Base-by-base conservation (phyloP, 352 stramenopile species). In the Pythium graminicola region DNA sequence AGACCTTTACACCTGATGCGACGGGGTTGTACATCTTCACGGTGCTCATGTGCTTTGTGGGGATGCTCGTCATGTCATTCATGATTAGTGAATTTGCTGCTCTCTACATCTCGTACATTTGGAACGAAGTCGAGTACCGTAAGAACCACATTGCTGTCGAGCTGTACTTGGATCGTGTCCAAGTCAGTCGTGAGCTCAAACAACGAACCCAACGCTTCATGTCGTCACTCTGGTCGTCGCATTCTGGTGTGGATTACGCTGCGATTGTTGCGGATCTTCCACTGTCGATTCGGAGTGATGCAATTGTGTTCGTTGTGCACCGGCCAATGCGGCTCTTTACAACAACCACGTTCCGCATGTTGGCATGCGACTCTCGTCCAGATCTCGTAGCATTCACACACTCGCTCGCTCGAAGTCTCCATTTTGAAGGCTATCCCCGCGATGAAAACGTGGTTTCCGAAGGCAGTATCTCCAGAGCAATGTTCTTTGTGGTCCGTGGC, bases 81-180 rank as follows among this genome's bases (percentile, higher is more conserved):
- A 85, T 86, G 72, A 75, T 86, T 23, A 72, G 77, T n/a, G 73
- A 89, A 49, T 72, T 86, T 26, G 76, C 77, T 2, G 84, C 71
- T 38, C 51, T 89, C 4, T 86, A 81, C 35, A 80, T 89, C 49
- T 86, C 73, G 16, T 83, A 81, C 39, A 89, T 86, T 28, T 64
- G 60, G 23, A 81, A 84, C 53, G 77, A 89, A 62, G 73, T 89
- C 16, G 66, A 73, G 39, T 89, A 80, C 33, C 71, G 73, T 13
- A 89, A 85, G 46, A 85, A 89, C 33, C 68, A 86, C 48, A 84
- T 84, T 35, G 71, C 72, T 0, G 70, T 86, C 8, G 72, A 86
- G 55, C 32, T 78, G 8, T 88, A 85, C 41, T 45, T 88, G 4
- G 51, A 48, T 6, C 65, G 77, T 2, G 81, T 65, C 69, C 73